Evolutionary conservation across 208 protist species (phyloP).

Genomic region (Crithidia expoeki): DNA sequence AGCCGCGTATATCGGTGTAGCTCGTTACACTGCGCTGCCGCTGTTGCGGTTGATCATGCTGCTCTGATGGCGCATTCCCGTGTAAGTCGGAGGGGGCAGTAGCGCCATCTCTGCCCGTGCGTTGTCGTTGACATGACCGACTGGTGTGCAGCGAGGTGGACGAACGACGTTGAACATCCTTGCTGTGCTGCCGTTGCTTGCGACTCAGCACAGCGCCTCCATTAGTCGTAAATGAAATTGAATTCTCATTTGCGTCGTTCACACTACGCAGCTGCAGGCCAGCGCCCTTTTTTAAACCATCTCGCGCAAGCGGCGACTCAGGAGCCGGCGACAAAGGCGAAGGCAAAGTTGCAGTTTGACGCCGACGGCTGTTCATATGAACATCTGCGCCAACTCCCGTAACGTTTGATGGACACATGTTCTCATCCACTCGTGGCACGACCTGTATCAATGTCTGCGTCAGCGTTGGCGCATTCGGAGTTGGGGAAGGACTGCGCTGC

Average conservation of each 20-base stretch:
- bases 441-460: not conserved
- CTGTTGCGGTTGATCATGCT: not conserved
- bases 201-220: not conserved
- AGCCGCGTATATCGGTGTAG: slow-evolving; percentile 25
- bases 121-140: not conserved
- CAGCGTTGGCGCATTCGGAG: not conserved
- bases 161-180: not conserved
- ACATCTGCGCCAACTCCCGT: not conserved
- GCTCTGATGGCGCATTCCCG: not conserved
- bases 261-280: slow-evolving; percentile 7
- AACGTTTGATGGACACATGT: not conserved
- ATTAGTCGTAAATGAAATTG: not conserved
- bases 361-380: not conserved
- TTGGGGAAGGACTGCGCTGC: slow-evolving; percentile 12
- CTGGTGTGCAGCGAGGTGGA: slow-evolving; percentile 6
- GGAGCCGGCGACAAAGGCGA: not conserved
- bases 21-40: slow-evolving; percentile 24
- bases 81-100: not conserved
- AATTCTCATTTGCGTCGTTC: slow-evolving; percentile 6
- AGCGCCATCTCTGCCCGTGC: not conserved
- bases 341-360: not conserved
- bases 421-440: not conserved
- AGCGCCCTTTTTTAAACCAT: not conserved
- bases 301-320: not conserved
- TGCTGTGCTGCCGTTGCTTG: not conserved